phyloP scores from a whole-genome alignment of 306 rosid genomes.

The Cucumis hystrix region DNA sequence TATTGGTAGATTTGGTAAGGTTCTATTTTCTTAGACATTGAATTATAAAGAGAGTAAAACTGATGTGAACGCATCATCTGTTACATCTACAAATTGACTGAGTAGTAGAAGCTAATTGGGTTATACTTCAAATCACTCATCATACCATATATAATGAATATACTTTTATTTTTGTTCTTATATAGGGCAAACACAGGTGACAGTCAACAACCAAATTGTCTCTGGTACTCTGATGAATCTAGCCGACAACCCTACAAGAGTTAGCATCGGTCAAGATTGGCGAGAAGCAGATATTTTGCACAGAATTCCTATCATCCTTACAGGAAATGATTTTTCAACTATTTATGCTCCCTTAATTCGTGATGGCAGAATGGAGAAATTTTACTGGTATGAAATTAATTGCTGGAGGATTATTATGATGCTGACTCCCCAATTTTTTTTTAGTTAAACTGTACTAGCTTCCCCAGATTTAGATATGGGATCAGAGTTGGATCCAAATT shows the following conservation, averaged over 20 bases:
- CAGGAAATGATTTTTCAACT: slow-evolving; percentile 93
- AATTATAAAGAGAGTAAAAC: background rate
- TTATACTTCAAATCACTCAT: background rate
- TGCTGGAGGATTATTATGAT: background rate
- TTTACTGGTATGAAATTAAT: slow-evolving; percentile 57
- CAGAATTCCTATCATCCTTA: slow-evolving; percentile 83
- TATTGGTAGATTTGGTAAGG: slow-evolving; percentile 91
- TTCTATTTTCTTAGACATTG: background rate
- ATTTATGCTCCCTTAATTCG: slow-evolving; percentile 94
- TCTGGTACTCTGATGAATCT: slow-evolving; percentile 96
- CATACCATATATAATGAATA: background rate
- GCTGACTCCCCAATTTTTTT: background rate
- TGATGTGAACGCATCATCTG: background rate
- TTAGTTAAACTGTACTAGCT: background rate
- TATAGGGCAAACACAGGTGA: slow-evolving; percentile 83
- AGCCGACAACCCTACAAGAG: slow-evolving; percentile 86
- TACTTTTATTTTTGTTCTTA: slow-evolving; percentile 9
- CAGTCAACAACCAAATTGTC: slow-evolving; percentile 96
- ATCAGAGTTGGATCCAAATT: background rate
- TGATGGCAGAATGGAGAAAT: slow-evolving; percentile 98
- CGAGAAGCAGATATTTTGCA: slow-evolving; percentile 58
- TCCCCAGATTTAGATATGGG: background rate
- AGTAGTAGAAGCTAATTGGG: background rate
- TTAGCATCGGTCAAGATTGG: slow-evolving; percentile 91
- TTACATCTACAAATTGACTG: background rate